Evolutionary conservation across 2,329 filamentous ascomycete genomes (phyloP).

Genomic region (Tolypocladium pustulatum): DNA sequence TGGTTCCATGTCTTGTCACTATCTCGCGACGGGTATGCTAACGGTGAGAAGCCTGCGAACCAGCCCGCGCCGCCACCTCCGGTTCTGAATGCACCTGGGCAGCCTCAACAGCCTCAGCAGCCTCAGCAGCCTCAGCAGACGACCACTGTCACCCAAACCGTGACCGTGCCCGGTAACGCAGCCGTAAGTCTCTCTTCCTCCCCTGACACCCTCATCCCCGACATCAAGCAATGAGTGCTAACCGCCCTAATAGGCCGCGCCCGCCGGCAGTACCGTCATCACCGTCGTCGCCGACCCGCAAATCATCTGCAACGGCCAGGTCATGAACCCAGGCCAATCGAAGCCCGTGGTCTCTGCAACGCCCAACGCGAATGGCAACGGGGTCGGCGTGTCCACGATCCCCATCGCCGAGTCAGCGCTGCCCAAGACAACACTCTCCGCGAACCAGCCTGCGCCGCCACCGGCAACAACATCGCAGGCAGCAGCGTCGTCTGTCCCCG

Average conservation of each 20-base stretch:
- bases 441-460: background rate
- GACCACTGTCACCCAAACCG: background rate
- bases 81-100: background rate
- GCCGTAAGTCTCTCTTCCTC: background rate
- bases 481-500: background rate
- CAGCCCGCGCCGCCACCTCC: background rate
- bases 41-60: background rate
- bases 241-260: background rate
- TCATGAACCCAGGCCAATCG: background rate
- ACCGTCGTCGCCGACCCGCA: background rate
- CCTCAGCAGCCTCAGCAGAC: background rate
- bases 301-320: background rate
- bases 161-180: background rate
- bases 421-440: slow-evolving; percentile 17
- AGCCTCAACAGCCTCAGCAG: background rate
- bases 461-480: background rate
- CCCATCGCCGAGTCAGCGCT: slow-evolving; percentile 14
- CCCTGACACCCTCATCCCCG: background rate
- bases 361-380: slow-evolving; percentile 12
- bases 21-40: background rate
- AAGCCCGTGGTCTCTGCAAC: background rate
- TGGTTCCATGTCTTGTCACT: background rate
- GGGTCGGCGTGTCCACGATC: slow-evolving; percentile 19
- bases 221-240: background rate
- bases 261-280: background rate